These are phyloP conservation scores for Cercospora zeina DNA, from an alignment of 2,329 filamentous ascomycete species.

Conservation along the genomic window DNA sequence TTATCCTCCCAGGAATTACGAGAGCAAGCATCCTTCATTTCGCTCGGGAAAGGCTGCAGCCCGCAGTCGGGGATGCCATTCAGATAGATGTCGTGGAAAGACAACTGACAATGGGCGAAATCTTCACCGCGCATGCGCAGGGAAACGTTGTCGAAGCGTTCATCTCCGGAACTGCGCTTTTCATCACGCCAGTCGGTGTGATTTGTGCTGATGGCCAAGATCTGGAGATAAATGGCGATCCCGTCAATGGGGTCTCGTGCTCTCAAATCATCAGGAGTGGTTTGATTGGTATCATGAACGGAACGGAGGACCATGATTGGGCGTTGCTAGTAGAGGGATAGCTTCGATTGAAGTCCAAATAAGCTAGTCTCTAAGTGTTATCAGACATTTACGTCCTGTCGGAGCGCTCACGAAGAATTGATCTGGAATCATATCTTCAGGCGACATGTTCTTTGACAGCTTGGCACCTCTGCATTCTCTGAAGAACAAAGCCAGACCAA, in stretches of 20 bases:
- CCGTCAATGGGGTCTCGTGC: slow-evolving; percentile 42
- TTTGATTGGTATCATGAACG: slow-evolving; percentile 50
- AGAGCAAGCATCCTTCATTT: slow-evolving; percentile 73
- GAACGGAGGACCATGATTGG: slow-evolving; percentile 47
- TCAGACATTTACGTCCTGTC: slow-evolving; percentile 23
- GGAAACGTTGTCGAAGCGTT: slow-evolving; percentile 66
- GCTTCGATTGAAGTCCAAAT: neutral
- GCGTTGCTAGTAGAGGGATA: slow-evolving; percentile 42
- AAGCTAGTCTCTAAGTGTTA: slow-evolving; percentile 9
- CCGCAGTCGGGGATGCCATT: slow-evolving; percentile 27
- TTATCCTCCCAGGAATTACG: slow-evolving; percentile 86
- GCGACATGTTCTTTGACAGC: slow-evolving; percentile 23
- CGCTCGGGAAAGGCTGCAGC: slow-evolving; percentile 59
- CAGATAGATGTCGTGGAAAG: slow-evolving; percentile 30
- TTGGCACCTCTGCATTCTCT: slow-evolving; percentile 27
- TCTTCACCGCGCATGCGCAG: slow-evolving; percentile 23
- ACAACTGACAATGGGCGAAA: slow-evolving; percentile 28
- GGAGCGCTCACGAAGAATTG: slow-evolving; percentile 27
- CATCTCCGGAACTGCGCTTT: slow-evolving; percentile 72
- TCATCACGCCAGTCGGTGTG: slow-evolving; percentile 45
- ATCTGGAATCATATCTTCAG: slow-evolving; percentile 27
- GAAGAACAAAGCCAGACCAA: slow-evolving; percentile 31
- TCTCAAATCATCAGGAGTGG: slow-evolving; percentile 43
- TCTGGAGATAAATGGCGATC: slow-evolving; percentile 43
- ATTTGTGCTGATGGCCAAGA: slow-evolving; percentile 46